These are phyloP conservation scores for Malus domestica DNA, from an alignment of 306 rosid species.

Conservation along the genomic window DNA sequence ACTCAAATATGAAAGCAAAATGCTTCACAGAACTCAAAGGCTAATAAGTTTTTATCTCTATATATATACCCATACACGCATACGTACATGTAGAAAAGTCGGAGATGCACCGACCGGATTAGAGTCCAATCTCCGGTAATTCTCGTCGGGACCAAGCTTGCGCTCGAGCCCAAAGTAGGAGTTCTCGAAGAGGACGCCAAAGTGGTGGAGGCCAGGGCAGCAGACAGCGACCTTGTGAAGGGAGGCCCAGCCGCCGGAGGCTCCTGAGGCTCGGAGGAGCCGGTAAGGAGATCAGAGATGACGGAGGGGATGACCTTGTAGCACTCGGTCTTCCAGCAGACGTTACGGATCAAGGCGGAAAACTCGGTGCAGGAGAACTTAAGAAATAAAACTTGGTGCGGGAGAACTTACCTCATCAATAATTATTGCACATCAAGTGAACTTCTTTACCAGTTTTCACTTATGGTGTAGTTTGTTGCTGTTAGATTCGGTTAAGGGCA, in stretches of 20 bases:
- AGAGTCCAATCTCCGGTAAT: slow-evolving; percentile 3
- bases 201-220: slow-evolving; percentile 76
- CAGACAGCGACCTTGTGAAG: slow-evolving; percentile 74
- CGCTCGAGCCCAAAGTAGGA: slow-evolving; percentile 77
- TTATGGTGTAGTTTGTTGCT: too few relatives aligned
- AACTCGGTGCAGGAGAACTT: slow-evolving; percentile 18
- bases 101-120: background rate
- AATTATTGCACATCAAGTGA: too few relatives aligned
- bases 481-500: too few relatives aligned
- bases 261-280: slow-evolving; percentile 8
- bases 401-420: too few relatives aligned
- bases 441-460: too few relatives aligned
- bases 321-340: slow-evolving; percentile 61
- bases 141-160: slow-evolving; percentile 53
- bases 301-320: slow-evolving; percentile 42
- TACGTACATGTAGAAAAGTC: too few relatives aligned
- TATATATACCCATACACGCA: too few relatives aligned
- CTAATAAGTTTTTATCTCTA: background rate
- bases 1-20: background rate
- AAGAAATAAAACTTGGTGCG: too few relatives aligned
- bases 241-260: slow-evolving; percentile 43
- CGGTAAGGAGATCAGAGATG: slow-evolving; percentile 42
- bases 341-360: slow-evolving; percentile 41
- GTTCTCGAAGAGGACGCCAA: slow-evolving; percentile 68
- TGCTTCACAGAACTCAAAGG: background rate